Evolutionary conservation across 352 stramenopile genomes (phyloP).

Genomic region (Phytophthora quininea): DNA sequence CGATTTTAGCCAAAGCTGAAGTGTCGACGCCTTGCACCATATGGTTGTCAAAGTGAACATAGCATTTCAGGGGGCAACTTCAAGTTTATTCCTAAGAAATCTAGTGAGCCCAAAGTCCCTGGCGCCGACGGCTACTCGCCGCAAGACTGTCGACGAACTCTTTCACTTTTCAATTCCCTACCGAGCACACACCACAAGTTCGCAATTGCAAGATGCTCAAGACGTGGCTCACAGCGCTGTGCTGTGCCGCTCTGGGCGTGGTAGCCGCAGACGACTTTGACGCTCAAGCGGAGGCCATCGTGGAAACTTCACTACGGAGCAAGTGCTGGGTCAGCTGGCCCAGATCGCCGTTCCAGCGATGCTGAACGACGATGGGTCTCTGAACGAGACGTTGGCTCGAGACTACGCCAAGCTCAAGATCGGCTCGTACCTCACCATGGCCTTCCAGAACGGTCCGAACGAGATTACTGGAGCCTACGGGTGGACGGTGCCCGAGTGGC

Average conservation of each 20-base stretch:
- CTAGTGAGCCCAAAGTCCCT: neutral
- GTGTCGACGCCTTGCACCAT: too few relatives aligned
- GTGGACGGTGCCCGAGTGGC: slow-evolving; percentile 47
- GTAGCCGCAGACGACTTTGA: neutral
- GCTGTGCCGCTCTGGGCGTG: neutral
- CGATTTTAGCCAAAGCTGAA: too few relatives aligned
- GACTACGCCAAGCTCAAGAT: slow-evolving; percentile 71
- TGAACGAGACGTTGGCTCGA: slow-evolving; percentile 53
- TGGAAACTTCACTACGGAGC: slow-evolving; percentile 8
- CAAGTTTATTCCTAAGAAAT: neutral
- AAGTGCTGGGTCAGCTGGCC: slow-evolving; percentile 82
- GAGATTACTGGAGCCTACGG: neutral
- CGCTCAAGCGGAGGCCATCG: slow-evolving; percentile 3
- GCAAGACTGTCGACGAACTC: too few relatives aligned
- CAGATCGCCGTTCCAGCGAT: slow-evolving; percentile 81
- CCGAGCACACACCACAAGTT: neutral
- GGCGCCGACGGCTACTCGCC: too few relatives aligned
- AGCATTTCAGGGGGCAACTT: too few relatives aligned
- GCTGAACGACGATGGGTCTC: slow-evolving; percentile 44
- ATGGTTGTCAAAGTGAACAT: too few relatives aligned
- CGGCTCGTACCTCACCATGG: slow-evolving; percentile 81
- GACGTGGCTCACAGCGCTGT: neutral
- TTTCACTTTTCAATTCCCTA: neutral
- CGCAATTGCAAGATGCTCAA: neutral
- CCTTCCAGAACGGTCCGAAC: slow-evolving; percentile 18